Percentiles rank a stretch among this genome's conserved stretches.
These are phyloP conservation scores for Debaryomyces fabryi DNA, from an alignment of 1,139 yeast genomes.

Conservation along the genomic window DNA sequence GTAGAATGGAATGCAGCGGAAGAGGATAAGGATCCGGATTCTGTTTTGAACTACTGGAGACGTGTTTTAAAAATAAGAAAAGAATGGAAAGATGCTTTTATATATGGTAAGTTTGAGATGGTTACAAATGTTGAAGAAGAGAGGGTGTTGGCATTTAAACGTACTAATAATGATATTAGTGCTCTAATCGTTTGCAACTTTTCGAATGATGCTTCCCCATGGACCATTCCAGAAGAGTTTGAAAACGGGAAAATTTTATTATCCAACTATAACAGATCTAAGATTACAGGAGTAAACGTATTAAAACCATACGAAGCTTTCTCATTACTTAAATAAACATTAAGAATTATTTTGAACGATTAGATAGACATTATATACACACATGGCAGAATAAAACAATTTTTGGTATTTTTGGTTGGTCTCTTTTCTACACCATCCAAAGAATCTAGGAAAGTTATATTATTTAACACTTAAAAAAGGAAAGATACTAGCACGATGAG, in stretches of 20 bases:
- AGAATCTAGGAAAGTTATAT: no score
- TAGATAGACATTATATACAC: no score
- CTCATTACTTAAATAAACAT: background rate
- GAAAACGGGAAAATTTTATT: background rate
- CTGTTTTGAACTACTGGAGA: conserved; percentile 52
- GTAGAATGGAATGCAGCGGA: conserved; percentile 47
- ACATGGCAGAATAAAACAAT: no score
- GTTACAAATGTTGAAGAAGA: conserved; percentile 3
- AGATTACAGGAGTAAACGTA: background rate
- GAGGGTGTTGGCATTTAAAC: background rate
- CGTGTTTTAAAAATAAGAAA: conserved; percentile 48
- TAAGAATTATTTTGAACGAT: background rate
- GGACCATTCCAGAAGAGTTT: background rate
- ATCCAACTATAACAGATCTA: background rate
- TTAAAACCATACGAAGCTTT: background rate
- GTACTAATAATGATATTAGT: background rate
- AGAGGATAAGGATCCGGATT: conserved; percentile 49
- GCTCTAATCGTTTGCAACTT: background rate
- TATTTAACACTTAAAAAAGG: no score
- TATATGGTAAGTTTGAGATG: conserved; percentile 51
- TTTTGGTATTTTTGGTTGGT: no score
- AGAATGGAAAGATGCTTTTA: conserved; percentile 41
- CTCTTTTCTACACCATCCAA: no score
- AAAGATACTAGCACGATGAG: no score
- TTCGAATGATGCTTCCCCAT: background rate